Evolutionary conservation across 495 filamentous ascomycete species (phyloP).

Genomic region (Podospora bellae-mahoneyi): DNA sequence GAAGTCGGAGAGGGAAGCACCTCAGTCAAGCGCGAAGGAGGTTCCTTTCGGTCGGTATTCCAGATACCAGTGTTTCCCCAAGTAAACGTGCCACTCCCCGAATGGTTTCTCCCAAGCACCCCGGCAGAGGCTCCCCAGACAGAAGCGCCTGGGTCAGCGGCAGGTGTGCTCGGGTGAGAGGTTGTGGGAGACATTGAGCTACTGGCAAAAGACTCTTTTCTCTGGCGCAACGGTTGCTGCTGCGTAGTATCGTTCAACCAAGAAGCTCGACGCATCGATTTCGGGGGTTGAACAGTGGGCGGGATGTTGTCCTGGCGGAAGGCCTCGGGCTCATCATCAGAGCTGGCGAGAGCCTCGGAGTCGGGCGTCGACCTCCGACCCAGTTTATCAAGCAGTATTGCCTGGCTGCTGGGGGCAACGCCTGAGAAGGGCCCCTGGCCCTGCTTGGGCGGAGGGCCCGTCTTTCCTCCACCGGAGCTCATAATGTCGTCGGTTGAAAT

Average conservation of each 20-base stretch:
- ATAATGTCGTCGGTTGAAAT: constrained; percentile 30
- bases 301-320: constrained; percentile 49
- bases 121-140: constrained; percentile 59
- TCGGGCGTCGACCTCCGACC: constrained; percentile 84
- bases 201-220: constrained; percentile 61
- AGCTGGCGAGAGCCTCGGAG: constrained; percentile 87
- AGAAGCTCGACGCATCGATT: constrained; percentile 55
- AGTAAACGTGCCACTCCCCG: constrained; percentile 56
- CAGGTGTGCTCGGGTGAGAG: constrained; percentile 71
- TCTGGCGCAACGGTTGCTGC: constrained; percentile 39
- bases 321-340: constrained; percentile 77
- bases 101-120: constrained; percentile 56
- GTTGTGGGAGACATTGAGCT: constrained; percentile 69
- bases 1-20: constrained; percentile 75
- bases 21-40: constrained; percentile 68
- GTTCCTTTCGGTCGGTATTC: constrained; percentile 74
- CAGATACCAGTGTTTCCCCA: constrained; percentile 71
- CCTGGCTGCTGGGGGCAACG: constrained; percentile 50
- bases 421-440: constrained; percentile 38
- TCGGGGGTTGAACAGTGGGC: constrained; percentile 44
- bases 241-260: constrained; percentile 60
- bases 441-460: constrained; percentile 39
- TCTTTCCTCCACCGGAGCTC: constrained; percentile 46
- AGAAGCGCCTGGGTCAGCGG: constrained; percentile 56
- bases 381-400: constrained; percentile 67